Evolutionary conservation across 1,284 basidiomycete genomes (phyloP), one percentile per base, ranked within the genome.

Genomic region (Microbotryomycetes sp.): DNA sequence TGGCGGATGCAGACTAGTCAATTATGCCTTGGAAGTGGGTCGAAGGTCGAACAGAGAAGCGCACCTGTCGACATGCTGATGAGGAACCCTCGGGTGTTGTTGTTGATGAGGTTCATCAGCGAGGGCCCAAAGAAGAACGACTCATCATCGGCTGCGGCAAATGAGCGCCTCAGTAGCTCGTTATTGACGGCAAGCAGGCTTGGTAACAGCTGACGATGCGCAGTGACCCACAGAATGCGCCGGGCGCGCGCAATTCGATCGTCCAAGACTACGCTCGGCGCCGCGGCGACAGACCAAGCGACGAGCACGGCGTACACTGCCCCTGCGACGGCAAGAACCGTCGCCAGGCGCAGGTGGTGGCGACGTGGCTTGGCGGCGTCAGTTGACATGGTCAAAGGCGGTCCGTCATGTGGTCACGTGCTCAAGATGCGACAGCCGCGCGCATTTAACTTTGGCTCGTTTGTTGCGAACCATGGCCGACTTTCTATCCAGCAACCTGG

Each of bases 61-160:
- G 57, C 27, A 78, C 78, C 78, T 21, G 58, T 73, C 0, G 78
- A 81, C 5, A 83, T 66, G 60, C 79, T 81, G 15, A 82, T 64
- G 0, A 74, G 77, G 4, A 69, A 60, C 3, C 61, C 65, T 21
- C 53, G 53, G 7, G 48, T 41, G 6, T 26, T 59, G 29, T 50
- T 26, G 26, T n/a, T 21, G n/a, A 45, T 61, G 21, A 83, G 79
- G 28, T 84, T 77, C 21, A 72, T 64, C 13, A 94, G 72, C 0
- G 87, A 87, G 0, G 91, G 91, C 0, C 85, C 86, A 72, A 96
- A 96, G 79, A 96, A 96, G 80, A 93, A 83, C 72, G 84, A 85
- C 77, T 94, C 91, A 73, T 94, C 91, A 73, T 94, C 91, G 26
- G 71, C 71, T 72, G 64, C 13, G 27, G n/a, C 13, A 21, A 11